phyloP scores from a whole-genome alignment of 495 filamentous ascomycete genomes.

The Thermochaetoides thermophila region DNA sequence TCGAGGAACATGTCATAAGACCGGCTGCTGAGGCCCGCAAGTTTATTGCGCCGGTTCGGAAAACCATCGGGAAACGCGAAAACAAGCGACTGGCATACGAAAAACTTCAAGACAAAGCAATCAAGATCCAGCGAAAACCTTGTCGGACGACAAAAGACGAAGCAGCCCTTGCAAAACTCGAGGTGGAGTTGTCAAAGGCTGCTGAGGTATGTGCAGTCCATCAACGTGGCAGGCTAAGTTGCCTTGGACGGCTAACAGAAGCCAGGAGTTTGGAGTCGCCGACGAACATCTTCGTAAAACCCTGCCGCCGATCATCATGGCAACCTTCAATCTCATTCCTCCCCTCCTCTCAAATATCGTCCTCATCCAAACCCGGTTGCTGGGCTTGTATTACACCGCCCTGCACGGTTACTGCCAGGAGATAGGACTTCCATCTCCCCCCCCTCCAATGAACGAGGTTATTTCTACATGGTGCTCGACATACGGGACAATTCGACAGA shows the following conservation, averaged over 20 bases:
- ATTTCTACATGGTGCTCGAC: conserved; percentile 52
- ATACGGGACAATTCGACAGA: conserved; percentile 48
- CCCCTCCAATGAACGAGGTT: conserved; percentile 59
- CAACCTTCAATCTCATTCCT: conserved; percentile 68
- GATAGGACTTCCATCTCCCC: conserved; percentile 54
- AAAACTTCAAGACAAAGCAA: conserved; percentile 57
- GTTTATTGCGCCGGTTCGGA: conserved; percentile 60
- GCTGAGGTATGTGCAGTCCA: conserved; percentile 46
- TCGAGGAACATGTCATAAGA: conserved; percentile 58
- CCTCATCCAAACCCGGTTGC: conserved; percentile 66
- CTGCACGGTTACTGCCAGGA: conserved; percentile 65
- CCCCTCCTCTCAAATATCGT: conserved; percentile 59
- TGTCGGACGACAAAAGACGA: conserved; percentile 69
- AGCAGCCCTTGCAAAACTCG: conserved; percentile 55
- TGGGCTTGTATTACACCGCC: conserved; percentile 73
- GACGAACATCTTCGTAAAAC: conserved; percentile 65
- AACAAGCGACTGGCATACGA: conserved; percentile 86
- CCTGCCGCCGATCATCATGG: conserved; percentile 60
- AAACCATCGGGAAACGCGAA: conserved; percentile 83
- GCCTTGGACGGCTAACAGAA: background rate
- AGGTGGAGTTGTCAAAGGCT: conserved; percentile 53
- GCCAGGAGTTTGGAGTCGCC: conserved; percentile 63
- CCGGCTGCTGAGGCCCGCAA: conserved; percentile 62
- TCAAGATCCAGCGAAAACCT: conserved; percentile 54
- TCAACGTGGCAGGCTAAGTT: no score